Base-by-base conservation (phyloP, 1,284 basidiomycete species). In the Porodaedalea pini region DNA sequence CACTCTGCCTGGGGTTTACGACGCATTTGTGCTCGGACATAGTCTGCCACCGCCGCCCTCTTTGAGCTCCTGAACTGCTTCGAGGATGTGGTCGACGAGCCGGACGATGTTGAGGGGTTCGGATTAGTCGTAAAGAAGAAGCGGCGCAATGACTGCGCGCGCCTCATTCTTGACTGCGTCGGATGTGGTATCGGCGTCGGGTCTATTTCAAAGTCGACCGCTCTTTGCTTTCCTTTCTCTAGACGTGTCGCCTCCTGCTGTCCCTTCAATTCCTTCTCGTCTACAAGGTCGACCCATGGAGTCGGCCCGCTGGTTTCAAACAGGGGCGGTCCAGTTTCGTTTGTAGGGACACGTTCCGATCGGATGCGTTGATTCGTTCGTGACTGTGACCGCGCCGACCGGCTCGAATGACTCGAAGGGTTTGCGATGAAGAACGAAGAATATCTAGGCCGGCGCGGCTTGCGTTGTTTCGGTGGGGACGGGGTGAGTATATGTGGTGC, bases 51-150 rank as follows among this genome's bases (percentile, higher is more conserved):
- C 4, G 56, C 48, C 8, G 39, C 39, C n/a, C 37, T 27, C 17
- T 21, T 50, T n/a, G 27, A 21, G 31, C 19, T 32, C n/a, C 23
- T 43, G 11, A 29, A 19, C 6, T 40, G 34, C 15, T 36, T 10
- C 15, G 39, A 45, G 2, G 56, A 57, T 13, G 40, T 8, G 1
- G 49, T 41, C 17, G 56, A 57, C 7, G 56, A 57, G n/a, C 19
- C 23, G 6, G 56, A 57, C 4, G 56, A 44, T 2, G 56, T 27
- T 15, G 56, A 51, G 15, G 56, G 55, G 32, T 43, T 56, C 10
- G 55, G 55, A 29, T 56, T 56, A 2, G 55, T 57, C 2, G 56
- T 57, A 31, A 57, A 57, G 31, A 57, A 57, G 44, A 55, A 55
- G 25, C 56, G 56, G 13, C 49, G 39, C 10, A 57, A 29, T 4